Conservation (phyloP, 2,329 filamentous ascomycete species). For the Neofusicoccum parvum region DNA sequence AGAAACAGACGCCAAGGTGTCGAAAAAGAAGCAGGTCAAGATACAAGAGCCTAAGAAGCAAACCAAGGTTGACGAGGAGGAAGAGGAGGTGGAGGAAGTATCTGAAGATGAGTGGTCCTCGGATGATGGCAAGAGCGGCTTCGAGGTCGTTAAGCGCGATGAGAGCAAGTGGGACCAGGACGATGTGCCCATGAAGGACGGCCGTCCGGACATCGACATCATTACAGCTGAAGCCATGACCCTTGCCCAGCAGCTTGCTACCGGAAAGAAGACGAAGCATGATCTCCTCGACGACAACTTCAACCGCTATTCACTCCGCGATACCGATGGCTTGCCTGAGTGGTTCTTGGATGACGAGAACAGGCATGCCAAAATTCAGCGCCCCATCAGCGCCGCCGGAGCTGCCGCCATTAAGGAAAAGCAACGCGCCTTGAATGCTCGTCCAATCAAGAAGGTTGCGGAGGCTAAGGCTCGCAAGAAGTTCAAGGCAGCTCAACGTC, state of each 20-base stretch:
- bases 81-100: conserved; percentile 22
- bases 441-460: conserved; percentile 98
- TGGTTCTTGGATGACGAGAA: conserved; percentile 97
- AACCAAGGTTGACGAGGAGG: neutral
- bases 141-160: conserved; percentile 63
- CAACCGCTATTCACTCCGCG: conserved; percentile 90
- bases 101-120: conserved; percentile 33
- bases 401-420: conserved; percentile 95
- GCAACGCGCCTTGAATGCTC: conserved; percentile 84
- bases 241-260: conserved; percentile 86
- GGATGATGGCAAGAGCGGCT: conserved; percentile 45
- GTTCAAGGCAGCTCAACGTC: conserved; percentile 83
- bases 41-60: conserved; percentile 24
- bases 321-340: conserved; percentile 87
- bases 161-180: conserved; percentile 68
- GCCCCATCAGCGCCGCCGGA: conserved; percentile 89
- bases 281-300: conserved; percentile 89
- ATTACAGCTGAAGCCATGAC: conserved; percentile 99
- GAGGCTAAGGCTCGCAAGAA: conserved; percentile 98
- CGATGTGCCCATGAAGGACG: conserved; percentile 64
- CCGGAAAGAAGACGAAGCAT: conserved; percentile 75
- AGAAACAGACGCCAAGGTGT: conserved; percentile 26
- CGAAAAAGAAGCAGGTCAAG: conserved; percentile 24
- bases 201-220: conserved; percentile 85
- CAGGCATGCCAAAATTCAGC: conserved; percentile 78